Conservation (phyloP, 202 grass and related monocot genomes). For the Musa balbisiana region DNA sequence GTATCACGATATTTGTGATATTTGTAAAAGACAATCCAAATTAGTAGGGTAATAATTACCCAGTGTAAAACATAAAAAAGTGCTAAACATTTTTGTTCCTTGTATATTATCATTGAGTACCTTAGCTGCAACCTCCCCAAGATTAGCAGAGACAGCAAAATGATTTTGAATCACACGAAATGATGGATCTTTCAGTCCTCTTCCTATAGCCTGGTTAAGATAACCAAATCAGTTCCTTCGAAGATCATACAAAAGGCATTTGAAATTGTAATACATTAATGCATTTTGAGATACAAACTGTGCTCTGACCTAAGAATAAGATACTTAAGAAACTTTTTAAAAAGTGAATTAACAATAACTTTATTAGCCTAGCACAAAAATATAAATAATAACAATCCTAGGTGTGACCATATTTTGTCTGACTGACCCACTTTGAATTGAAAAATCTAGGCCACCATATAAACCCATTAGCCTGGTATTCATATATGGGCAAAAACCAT, state of each 20-base stretch:
- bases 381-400: not conserved
- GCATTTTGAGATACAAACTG: not conserved
- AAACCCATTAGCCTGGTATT: too few species aligned
- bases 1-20: not conserved
- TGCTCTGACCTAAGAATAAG: not conserved
- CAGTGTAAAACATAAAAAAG: not conserved
- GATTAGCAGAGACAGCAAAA: constrained; percentile 73
- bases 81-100: not conserved
- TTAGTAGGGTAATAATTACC: not conserved
- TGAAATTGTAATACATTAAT: not conserved
- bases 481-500: not conserved
- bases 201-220: constrained; percentile 58
- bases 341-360: not conserved
- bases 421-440: not conserved
- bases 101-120: constrained; percentile 22
- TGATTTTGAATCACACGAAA: constrained; percentile 93
- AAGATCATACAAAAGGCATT: not conserved
- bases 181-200: constrained; percentile 86
- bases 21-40: not conserved
- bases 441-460: not conserved
- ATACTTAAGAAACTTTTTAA: not conserved
- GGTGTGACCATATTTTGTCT: not conserved
- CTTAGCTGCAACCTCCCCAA: constrained; percentile 94
- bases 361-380: not conserved
- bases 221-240: constrained; percentile 9